Evolutionary conservation across 2,329 filamentous ascomycete genomes (phyloP), one percentile per base, ranked within the genome.

Genomic region (Chaetomium sp.): DNA sequence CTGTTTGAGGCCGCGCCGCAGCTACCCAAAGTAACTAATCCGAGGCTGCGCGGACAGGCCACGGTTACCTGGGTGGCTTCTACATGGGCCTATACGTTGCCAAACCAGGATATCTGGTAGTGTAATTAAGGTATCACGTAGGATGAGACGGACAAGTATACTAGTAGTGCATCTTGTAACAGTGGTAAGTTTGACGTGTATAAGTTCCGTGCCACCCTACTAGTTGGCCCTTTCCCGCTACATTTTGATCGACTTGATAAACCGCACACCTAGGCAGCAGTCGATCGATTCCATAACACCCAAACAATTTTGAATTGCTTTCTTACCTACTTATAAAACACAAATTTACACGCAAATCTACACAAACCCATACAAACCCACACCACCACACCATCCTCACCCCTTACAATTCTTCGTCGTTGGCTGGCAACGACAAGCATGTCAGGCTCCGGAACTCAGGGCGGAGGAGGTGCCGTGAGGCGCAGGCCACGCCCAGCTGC

Each of bases 11-110:
- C 49, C 49, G 25, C 49, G 49, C 49, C 49, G 49, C 49, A 27
- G 21, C 49, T 51, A 51, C 49, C 49, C n/a, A n/a, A n/a, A n/a
- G n/a, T n/a, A n/a, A n/a, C n/a, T 51, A 51, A 27, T 51, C 49
- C 49, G 49, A 23, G 49, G 25, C n/a, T 21, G 49, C 49, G 3
- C 23, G 49, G 38, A 4, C 38, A n/a, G 38, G 38, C 38, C 38
- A n/a, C 38, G 38, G n/a, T 42, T 42, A 42, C 38, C 13, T 16
- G n/a, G 38, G 38, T 38, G 35, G 35, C 35, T 38, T 38, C 13
- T 16, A 16, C 35, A 12, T 16, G 35, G 35, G 13, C 35, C 35
- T 16, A 5, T 19, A 38, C 19, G 35, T 19, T 38, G 35, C 35
- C 35, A 38, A 38, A 38, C 13, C 5, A 19, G 13, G 35, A 4